A percentile compares a stretch with the other conserved stretches of the same genome.
These are phyloP conservation scores for Sporodiniella umbellata DNA, from an alignment of 371 early-diverging fungal genomes.

Conservation along the genomic window DNA sequence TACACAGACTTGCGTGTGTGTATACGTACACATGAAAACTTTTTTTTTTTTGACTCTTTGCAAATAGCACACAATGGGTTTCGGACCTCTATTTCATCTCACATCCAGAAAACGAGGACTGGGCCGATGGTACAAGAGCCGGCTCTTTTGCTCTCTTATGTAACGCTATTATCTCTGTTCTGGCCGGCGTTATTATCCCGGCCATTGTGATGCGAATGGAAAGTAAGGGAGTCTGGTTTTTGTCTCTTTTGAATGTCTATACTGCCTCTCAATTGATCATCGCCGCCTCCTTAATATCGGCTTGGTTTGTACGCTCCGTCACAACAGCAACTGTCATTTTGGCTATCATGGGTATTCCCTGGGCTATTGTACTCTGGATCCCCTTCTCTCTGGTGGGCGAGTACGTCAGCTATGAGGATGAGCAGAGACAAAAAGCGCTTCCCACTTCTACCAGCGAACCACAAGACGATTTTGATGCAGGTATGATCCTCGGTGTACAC, in stretches of 20 bases:
- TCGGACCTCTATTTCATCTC: constrained; percentile 50
- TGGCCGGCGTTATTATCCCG: constrained; percentile 57
- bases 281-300: constrained; percentile 50
- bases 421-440: constrained; percentile 13
- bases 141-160: constrained; percentile 70
- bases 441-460: not conserved
- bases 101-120: constrained; percentile 23
- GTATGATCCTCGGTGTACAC: constrained; percentile 77
- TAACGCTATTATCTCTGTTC: constrained; percentile 60
- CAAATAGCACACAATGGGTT: constrained; percentile 55
- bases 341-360: constrained; percentile 64
- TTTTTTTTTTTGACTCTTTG: not conserved
- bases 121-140: constrained; percentile 54
- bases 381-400: constrained; percentile 78
- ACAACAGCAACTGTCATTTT: constrained; percentile 54
- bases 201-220: constrained; percentile 22
- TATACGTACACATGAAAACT: not conserved
- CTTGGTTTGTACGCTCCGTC: constrained; percentile 47
- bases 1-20: too few relatives aligned
- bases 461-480: constrained; percentile 55
- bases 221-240: constrained; percentile 13
- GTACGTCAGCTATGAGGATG: constrained; percentile 48
- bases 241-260: constrained; percentile 50
- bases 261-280: constrained; percentile 53
- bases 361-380: constrained; percentile 74